Evolutionary conservation across 371 early-diverging fungal species (phyloP).

Genomic region (Zopfochytrium polystomum): DNA sequence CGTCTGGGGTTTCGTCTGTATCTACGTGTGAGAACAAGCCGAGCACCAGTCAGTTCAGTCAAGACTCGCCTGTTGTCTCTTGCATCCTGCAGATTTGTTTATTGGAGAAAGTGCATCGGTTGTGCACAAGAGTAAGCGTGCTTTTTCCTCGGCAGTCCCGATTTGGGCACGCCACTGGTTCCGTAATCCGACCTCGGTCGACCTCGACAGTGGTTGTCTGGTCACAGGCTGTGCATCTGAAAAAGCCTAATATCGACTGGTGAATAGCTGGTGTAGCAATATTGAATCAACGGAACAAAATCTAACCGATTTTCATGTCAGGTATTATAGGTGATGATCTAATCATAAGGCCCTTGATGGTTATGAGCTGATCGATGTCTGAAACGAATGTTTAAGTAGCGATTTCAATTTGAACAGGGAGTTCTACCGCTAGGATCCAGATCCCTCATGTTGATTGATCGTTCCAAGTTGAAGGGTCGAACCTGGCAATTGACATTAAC

Average conservation of each 20-base stretch:
- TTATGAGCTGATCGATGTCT: constrained; percentile 97
- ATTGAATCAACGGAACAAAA: not conserved
- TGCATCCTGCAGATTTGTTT: constrained; percentile 97
- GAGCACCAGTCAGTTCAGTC: not conserved
- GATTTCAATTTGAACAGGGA: constrained; percentile 4
- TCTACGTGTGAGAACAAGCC: not conserved
- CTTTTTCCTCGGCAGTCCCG: constrained; percentile 74
- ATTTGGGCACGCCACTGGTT: constrained; percentile 90
- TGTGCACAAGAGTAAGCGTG: constrained; percentile 87
- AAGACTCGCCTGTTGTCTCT: constrained; percentile 86
- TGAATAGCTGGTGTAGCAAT: not conserved
- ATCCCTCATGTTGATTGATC: constrained; percentile 86
- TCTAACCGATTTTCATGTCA: constrained; percentile 78
- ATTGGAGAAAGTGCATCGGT: constrained; percentile 90
- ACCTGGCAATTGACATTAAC: constrained; percentile 53
- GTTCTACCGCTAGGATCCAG: constrained; percentile 73
- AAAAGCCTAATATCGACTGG: constrained; percentile 62
- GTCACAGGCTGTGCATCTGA: constrained; percentile 88
- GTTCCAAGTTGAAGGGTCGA: constrained; percentile 86
- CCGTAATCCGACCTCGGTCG: constrained; percentile 88
- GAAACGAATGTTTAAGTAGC: not conserved
- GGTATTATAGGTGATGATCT: constrained; percentile 93
- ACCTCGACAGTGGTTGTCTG: constrained; percentile 75
- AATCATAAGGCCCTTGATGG: constrained; percentile 94
- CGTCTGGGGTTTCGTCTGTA: constrained; percentile 93